phyloP scores from a whole-genome alignment of 352 stramenopile genomes.

The Nothophytophthora sp. region DNA sequence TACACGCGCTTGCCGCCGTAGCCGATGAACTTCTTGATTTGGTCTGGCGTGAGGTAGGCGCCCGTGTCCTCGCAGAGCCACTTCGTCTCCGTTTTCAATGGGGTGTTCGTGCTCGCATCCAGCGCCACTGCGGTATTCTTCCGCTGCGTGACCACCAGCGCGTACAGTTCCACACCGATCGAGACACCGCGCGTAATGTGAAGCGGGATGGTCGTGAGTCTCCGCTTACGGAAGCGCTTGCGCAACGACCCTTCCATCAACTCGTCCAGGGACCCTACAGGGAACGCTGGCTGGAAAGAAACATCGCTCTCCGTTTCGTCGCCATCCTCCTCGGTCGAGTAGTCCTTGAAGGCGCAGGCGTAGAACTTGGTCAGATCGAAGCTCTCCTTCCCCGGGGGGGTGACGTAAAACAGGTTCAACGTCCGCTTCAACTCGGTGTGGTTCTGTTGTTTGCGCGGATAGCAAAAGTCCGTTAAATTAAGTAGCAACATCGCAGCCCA shows the following conservation, averaged over 20 bases:
- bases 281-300: slow-evolving; percentile 67
- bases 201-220: slow-evolving; percentile 63
- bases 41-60: slow-evolving; percentile 63
- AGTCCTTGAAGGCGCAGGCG: slow-evolving; percentile 68
- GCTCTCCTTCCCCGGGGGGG: slow-evolving; percentile 40
- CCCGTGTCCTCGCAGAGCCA: slow-evolving; percentile 87
- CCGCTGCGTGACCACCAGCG: slow-evolving; percentile 53
- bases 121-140: slow-evolving; percentile 65
- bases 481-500: not conserved
- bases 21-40: slow-evolving; percentile 78
- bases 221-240: slow-evolving; percentile 80
- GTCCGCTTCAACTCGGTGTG: slow-evolving; percentile 77
- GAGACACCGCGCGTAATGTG: slow-evolving; percentile 74
- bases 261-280: slow-evolving; percentile 71
- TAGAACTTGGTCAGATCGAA: slow-evolving; percentile 75
- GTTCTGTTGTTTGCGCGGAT: slow-evolving; percentile 44
- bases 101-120: slow-evolving; percentile 70
- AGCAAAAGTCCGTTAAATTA: not conserved
- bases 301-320: slow-evolving; percentile 21
- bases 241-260: slow-evolving; percentile 77
- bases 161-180: slow-evolving; percentile 81
- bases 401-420: slow-evolving; percentile 82
- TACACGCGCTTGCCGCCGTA: slow-evolving; percentile 82
- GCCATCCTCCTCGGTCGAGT: slow-evolving; percentile 28
- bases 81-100: slow-evolving; percentile 82